Base-by-base conservation (phyloP, 75 land plant genomes). In the Sequoia sempervirens region DNA sequence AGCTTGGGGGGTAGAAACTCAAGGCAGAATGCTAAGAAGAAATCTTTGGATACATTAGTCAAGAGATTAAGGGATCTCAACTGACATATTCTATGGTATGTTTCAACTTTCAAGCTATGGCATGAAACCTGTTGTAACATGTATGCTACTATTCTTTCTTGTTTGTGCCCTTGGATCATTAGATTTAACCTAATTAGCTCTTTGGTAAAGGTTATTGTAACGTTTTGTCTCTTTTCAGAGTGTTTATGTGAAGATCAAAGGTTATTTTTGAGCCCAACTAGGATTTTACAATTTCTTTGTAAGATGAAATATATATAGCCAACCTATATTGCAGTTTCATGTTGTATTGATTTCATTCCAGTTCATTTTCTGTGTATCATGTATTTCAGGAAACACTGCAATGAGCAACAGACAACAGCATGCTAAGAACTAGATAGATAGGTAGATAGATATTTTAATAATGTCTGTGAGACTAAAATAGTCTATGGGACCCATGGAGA, bases 31-130 rank as follows among this genome's bases (percentile, higher is more conserved):
- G 82, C 92, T 20, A 89, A 95, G 52, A 97, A 94, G 90, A 97
- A 94, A 87, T 90, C 98, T 5, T 83, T 97, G 87, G 99, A 97
- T 84, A 54, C 89, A 73, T 86, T 97, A 81, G 89, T 90, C 52
- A 94, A 81, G 86, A 89, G 98, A 83, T 80, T 97, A 88, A 92
- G 84, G 83, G 98, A 97, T 70, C 92, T 94, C 52, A 89, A 80
- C 36, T 95, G 84, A 90, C 36, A 78, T 26, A 41, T 43, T 78
- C 32, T 32, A 32, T 23, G 36, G 73, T 70, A 70, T 70, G 73
- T 70, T 70, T 32, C 73, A 70, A 70, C 36, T 70, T 70, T 70
- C 14, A 2, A 32, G 73, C 14, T 70, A 68, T 68, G 12, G 12
- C 36, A 32, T 28, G 32, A 32, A 11, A 70, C 37, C 12, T 70